Evolutionary conservation across 192 early-diverging fungal genomes (phyloP).

Genomic region (Coemansia sp.): DNA sequence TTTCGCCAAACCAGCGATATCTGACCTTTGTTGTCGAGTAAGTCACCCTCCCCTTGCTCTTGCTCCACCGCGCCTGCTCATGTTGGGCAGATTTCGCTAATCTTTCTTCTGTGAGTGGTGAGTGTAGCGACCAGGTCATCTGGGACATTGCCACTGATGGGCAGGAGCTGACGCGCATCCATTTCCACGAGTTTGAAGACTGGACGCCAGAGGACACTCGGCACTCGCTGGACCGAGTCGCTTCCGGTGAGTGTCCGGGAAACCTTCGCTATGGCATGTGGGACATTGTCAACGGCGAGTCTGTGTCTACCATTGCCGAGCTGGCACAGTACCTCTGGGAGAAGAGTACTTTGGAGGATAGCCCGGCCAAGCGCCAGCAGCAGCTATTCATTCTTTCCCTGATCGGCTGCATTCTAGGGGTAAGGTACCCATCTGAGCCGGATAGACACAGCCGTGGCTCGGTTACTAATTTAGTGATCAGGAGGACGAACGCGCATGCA

Average conservation of each 20-base stretch:
- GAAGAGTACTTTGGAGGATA: constrained; percentile 1
- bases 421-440: constrained; percentile 4
- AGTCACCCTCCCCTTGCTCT: neutral
- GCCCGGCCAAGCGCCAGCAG: constrained; percentile 8
- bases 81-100: neutral
- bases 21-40: constrained; percentile 30
- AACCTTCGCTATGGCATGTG: constrained; percentile 25
- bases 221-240: constrained; percentile 2
- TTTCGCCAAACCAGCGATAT: constrained; percentile 26
- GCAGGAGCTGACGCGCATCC: constrained; percentile 21
- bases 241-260: constrained; percentile 10
- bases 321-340: constrained; percentile 11
- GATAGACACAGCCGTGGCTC: too few relatives aligned
- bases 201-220: constrained; percentile 16
- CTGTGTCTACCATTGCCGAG: neutral
- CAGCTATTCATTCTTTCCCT: constrained; percentile 21
- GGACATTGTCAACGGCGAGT: constrained; percentile 18
- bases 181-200: constrained; percentile 26
- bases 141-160: constrained; percentile 28
- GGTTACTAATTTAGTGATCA: too few relatives aligned
- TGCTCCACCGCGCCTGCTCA: neutral
- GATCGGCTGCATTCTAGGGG: constrained; percentile 20
- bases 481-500: neutral
- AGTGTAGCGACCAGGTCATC: constrained; percentile 23
- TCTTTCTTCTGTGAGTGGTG: neutral